A percentile compares a stretch with the other conserved stretches of the same genome.
These are phyloP conservation scores for Fistulina hepatica DNA, from an alignment of 1,284 basidiomycete species.

Conservation along the genomic window DNA sequence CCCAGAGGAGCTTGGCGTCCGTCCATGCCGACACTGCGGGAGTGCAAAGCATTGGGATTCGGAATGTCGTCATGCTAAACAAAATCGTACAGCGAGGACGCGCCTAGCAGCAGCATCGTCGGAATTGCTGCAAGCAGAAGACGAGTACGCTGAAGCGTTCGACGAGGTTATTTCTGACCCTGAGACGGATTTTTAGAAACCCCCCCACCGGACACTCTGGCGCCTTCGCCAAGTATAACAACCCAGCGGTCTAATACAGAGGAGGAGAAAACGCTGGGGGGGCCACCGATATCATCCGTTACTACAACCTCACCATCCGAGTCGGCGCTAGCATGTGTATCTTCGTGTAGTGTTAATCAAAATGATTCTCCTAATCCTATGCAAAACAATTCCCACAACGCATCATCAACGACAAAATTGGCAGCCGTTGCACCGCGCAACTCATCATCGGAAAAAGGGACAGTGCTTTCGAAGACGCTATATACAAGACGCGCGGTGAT, in stretches of 20 bases:
- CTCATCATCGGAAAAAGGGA: too few species aligned
- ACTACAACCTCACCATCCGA: too few species aligned
- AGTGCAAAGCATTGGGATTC: constrained; percentile 18
- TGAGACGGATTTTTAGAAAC: background rate
- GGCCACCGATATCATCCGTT: too few species aligned
- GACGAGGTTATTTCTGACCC: constrained; percentile 3
- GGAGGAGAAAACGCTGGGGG: constrained; percentile 1
- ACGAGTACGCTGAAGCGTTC: constrained; percentile 10
- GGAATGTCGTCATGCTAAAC: constrained; percentile 15
- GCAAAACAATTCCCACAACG: too few species aligned
- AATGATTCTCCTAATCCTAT: too few species aligned
- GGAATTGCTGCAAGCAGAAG: constrained; percentile 7
- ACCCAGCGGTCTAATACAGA: background rate
- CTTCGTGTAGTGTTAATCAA: too few species aligned
- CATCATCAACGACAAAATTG: too few species aligned
- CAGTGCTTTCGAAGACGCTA: background rate
- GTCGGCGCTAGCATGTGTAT: too few species aligned
- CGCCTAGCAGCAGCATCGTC: background rate
- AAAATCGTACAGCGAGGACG: constrained; percentile 2
- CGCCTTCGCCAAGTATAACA: background rate
- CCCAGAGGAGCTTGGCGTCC: too few species aligned
- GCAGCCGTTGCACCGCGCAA: too few species aligned
- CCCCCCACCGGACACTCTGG: background rate
- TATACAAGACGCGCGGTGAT: background rate
- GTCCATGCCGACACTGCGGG: constrained; percentile 19